Base-by-base conservation (phyloP, 495 filamentous ascomycete genomes). In the Margaritispora aquatica region DNA sequence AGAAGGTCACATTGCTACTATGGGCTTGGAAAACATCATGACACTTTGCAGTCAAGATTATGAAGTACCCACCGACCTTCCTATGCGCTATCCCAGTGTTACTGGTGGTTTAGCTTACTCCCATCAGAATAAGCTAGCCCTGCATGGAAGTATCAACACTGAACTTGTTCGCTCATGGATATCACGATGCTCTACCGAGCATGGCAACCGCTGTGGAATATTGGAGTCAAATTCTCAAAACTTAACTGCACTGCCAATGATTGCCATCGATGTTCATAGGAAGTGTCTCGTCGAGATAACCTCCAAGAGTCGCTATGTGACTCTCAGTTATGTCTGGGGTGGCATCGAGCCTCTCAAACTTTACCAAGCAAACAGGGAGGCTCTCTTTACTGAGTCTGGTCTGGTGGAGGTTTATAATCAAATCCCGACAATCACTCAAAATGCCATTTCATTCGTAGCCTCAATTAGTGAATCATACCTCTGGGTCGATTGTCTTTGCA, bases 261-360 rank as follows among this genome's bases (percentile, higher is more conserved):
- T 34, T 15, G 29, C 29, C 29, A 34, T 34, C 15, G 29, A 34
- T 34, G 29, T 34, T 5, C 5, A 34, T 15, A 34, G 15, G 29
- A 34, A 34, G 29, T 34, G 15, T 15, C 29, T 34, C 29, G 29
- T 34, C 29, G 29, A 34, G 5, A 34, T 7, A 5, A 34, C 5
- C 29, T 34, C 29, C 29, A 34, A 15, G 29, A 34, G 29, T 15
- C 10, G 15, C 21, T 51, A 51, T 24, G 15, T 51, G 10, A 26
- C 48, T 51, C 48, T 51, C 2, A 51, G 48, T 26, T 51, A 51
- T 51, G 24, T 51, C 20, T 51, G 48, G 48, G 48, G 48, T 4
- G 48, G 48, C 20, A 15, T 51, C 4, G 48, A n/a, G n/a, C n/a
- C n/a, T n/a, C n/a, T n/a, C n/a, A n/a, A 51, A 9, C 48, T 51